Base-by-base conservation (phyloP, 2,329 filamentous ascomycete species). In the Epichloe typhina region DNA sequence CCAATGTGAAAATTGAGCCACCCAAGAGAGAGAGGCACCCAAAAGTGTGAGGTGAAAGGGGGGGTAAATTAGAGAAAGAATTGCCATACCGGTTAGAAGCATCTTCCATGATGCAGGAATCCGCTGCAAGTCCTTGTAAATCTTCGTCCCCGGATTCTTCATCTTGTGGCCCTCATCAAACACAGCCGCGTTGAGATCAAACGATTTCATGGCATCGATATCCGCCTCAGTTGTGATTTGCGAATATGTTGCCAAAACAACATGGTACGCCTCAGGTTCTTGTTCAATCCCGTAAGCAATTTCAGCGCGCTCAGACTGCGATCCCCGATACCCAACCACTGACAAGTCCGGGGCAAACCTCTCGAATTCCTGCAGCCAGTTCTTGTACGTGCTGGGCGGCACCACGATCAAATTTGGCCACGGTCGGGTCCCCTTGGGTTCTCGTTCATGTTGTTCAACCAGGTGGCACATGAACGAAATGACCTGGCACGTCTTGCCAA, bases 401-500 rank as follows among this genome's bases (percentile, higher is more conserved):
- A 97, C 93, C 31, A 98, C 83, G 38, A 98, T 79, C 37, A 98
- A 70, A 63, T 95, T 71, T 72, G 88, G 61, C 87, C 88, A 72
- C 61, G 80, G 62, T 70, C 75, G 55, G 5, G 54, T 54, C 3
- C 56, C 54, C 12, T 46, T 49, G 4, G 53, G 54, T 3, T 58
- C 54, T 5, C 61, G 60, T 36, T 72, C 62, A 53, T 73, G 80
- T 33, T 79, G 79, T 61, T 89, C 81, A 15, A 86, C 81, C 26
- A 98, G 72, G 59, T 95, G 84, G 15, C 88, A 86, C 44, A 98
- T 75, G 60, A 98, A 88, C 0, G 88, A 83, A 58, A 98, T 95
- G 54, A 97, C 88, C 62, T 98, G 91, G 59, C 89, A 96, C 0
- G 93, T 98, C 73, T 98, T 98, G 44, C 93, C 93, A 40, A 91